phyloP scores from a whole-genome alignment of 805 yeast species.

The Myxozyma melibiosi region DNA sequence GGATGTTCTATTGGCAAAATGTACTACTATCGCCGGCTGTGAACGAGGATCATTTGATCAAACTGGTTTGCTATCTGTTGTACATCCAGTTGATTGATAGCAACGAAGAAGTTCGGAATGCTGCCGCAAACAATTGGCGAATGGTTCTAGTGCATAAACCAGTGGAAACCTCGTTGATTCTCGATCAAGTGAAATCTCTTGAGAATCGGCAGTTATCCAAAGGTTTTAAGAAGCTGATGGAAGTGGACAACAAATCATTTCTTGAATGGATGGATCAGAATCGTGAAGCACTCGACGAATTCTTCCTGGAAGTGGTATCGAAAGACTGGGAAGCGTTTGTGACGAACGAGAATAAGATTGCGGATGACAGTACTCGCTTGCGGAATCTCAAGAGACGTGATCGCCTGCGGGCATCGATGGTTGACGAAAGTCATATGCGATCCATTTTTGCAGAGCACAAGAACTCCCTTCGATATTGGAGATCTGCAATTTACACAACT shows the following conservation, averaged over 20 bases:
- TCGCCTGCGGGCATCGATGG: constrained; percentile 13
- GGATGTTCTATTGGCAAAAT: constrained; percentile 34
- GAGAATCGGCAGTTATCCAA: constrained; percentile 20
- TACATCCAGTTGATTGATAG: constrained; percentile 22
- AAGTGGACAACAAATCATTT: constrained; percentile 27
- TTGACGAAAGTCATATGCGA: constrained; percentile 22
- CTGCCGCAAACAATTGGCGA: constrained; percentile 31
- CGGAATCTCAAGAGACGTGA: constrained; percentile 24
- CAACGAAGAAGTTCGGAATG: constrained; percentile 18
- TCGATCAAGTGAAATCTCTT: constrained; percentile 27
- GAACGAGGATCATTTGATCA: constrained; percentile 26
- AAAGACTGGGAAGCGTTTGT: constrained; percentile 33
- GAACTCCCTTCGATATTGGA: constrained; percentile 34
- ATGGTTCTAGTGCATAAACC: constrained; percentile 32
- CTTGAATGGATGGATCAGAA: constrained; percentile 26
- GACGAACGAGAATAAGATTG: constrained; percentile 18
- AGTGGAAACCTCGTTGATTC: constrained; percentile 25
- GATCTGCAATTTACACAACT: constrained; percentile 36
- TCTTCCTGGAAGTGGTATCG: constrained; percentile 23
- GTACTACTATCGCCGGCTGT: constrained; percentile 31
- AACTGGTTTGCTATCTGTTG: constrained; percentile 27
- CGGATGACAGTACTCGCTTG: constrained; percentile 20
- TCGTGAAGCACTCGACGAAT: constrained; percentile 23
- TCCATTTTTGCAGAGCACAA: constrained; percentile 24
- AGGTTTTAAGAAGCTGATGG: constrained; percentile 27